A percentile compares a stretch with the other conserved stretches of the same genome.
Evolutionary conservation across 441 rosid genomes (phyloP).

Genomic region (Pelargonium myrrhifolium): DNA sequence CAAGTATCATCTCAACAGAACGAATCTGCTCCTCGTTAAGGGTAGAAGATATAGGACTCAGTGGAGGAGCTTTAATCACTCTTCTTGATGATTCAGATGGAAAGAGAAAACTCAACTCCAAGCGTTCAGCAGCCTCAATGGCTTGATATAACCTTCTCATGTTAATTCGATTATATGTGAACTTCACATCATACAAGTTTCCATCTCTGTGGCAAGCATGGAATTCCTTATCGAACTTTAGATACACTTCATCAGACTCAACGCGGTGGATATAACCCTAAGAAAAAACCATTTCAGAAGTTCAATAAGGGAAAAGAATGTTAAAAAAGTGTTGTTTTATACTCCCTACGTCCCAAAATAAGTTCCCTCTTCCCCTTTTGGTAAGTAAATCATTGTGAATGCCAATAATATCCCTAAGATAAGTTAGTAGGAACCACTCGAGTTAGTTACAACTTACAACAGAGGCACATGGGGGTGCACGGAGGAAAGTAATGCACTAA

Average conservation of each 20-base stretch:
- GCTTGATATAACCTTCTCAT: slow-evolving; percentile 56
- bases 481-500: too few relatives aligned
- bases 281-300: slow-evolving; percentile 4
- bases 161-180: slow-evolving; percentile 47
- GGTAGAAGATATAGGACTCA: slow-evolving; percentile 33
- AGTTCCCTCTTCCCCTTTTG: too few relatives aligned
- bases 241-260: slow-evolving; percentile 56
- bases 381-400: not conserved
- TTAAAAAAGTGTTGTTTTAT: not conserved
- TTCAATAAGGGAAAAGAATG: not conserved
- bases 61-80: slow-evolving; percentile 34
- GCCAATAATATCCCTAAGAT: not conserved
- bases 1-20: slow-evolving; percentile 45
- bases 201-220: slow-evolving; percentile 33
- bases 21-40: slow-evolving; percentile 48
- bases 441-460: too few relatives aligned
- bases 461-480: too few relatives aligned
- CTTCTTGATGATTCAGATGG: slow-evolving; percentile 40
- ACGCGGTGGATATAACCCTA: slow-evolving; percentile 62
- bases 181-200: slow-evolving; percentile 45
- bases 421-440: too few relatives aligned
- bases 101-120: slow-evolving; percentile 40
- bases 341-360: not conserved
- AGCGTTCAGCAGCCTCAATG: slow-evolving; percentile 35
- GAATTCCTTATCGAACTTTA: slow-evolving; percentile 47